These are phyloP conservation scores for Eucalyptus leucophloia DNA, from an alignment of 345 rosid genomes.

Conservation along the genomic window DNA sequence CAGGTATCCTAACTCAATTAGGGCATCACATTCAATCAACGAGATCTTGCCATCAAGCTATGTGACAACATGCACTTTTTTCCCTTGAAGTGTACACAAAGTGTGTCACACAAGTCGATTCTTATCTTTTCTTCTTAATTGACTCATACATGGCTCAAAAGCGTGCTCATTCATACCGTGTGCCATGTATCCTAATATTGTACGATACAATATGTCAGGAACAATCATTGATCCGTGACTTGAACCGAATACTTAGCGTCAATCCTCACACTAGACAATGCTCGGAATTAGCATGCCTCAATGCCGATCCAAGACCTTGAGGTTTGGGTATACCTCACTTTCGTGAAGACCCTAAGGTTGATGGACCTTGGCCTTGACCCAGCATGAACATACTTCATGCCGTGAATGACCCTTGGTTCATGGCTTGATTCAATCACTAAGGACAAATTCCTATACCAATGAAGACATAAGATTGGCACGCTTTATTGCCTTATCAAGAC, in stretches of 20 bases:
- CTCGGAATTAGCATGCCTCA: rapidly evolving
- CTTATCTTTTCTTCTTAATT: no score
- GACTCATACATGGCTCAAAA: rapidly evolving
- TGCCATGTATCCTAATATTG: no score
- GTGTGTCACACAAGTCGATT: rapidly evolving
- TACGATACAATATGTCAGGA: rapidly evolving
- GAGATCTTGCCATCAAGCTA: rapidly evolving
- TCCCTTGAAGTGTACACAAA: no score
- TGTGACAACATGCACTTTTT: rapidly evolving
- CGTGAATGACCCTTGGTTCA: no score
- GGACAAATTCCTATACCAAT: rapidly evolving
- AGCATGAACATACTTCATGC: rapidly evolving
- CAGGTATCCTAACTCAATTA: rapidly evolving
- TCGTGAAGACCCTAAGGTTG: no score
- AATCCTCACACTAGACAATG: rapidly evolving
- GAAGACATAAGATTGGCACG: rapidly evolving
- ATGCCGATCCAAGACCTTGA: no score
- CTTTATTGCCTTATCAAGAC: no score
- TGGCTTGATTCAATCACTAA: no score
- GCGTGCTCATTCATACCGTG: rapidly evolving
- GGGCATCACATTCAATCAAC: rapidly evolving
- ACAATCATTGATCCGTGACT: rapidly evolving
- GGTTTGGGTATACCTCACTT: no score
- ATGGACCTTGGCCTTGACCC: no score
- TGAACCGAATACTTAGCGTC: no score